Evolutionary conservation across 2,329 filamentous ascomycete genomes (phyloP), one percentile per base, ranked within the genome.

Genomic region (Aspergillus terreus): DNA sequence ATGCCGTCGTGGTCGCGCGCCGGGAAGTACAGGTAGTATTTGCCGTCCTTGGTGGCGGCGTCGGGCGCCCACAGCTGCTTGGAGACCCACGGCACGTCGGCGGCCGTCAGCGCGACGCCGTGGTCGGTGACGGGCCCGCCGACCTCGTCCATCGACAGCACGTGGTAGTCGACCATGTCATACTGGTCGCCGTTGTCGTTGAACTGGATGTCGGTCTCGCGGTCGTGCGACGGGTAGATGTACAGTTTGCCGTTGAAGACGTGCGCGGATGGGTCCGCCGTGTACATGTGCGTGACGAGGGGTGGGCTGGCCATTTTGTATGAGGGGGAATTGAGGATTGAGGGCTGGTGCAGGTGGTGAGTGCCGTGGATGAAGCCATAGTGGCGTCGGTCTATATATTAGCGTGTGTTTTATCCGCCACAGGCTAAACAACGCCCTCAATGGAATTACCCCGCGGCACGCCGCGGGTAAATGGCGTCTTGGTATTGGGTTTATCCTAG

Each of bases 141-240:
- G 21, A 82, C 73, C 1, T 78, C 74, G 50, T 82, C 78, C 25
- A 81, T 74, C 58, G 81, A 85, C 71, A 91, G 85, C 67, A 92
- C 88, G 70, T 91, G 87, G 78, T 92, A 92, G 75, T 92, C 88
- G 50, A 75, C 79, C 88, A 91, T 92, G 74, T 90, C 88, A 69
- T 90, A 91, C 68, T 91, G 88, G 73, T 90, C 87, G 65, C 88
- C 88, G 78, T 90, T 90, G 78, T 91, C 87, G 74, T 92, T 91
- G 77, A 87, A 85, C 51, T 80, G 52, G 68, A 90, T 88, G 69
- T 84, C 80, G 4, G 86, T 88, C 69, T 89, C 85, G 59, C 86
- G 82, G 71, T 92, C 87, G 72, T 92, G 87, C 19, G 87, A 91
- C 17, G 88, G 87, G 74, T 91, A 92, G 71, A 92, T 82, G 76